A percentile compares a stretch with the other conserved stretches of the same genome.
These are phyloP conservation scores for Leishmania amazonensis DNA, from an alignment of 208 protist genomes.

Conservation along the genomic window DNA sequence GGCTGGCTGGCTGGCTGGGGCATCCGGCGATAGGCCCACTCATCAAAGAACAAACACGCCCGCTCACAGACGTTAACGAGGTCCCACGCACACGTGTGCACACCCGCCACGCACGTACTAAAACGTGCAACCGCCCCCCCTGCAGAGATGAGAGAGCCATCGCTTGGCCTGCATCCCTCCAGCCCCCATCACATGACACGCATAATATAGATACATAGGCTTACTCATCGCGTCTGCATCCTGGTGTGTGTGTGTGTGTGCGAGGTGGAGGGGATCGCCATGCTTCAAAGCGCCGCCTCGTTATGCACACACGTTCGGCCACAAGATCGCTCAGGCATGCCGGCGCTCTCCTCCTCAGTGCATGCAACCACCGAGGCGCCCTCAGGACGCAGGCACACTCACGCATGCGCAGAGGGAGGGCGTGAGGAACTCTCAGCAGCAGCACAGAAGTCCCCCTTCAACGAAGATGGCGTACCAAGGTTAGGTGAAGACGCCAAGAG, in stretches of 20 bases:
- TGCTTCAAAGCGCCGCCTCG: neutral
- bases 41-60: conserved; percentile 19
- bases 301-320: neutral
- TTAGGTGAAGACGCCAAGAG: neutral
- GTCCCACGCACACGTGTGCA: neutral
- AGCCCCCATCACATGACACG: neutral
- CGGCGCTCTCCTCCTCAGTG: neutral
- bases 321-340: neutral
- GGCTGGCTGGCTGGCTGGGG: neutral
- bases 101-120: neutral
- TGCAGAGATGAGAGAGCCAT: neutral
- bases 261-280: neutral
- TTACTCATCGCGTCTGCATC: neutral
- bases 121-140: neutral
- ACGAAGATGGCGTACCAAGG: neutral
- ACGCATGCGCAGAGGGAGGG: neutral
- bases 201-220: neutral
- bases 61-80: neutral
- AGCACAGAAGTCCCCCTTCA: neutral
- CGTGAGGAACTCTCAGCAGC: neutral
- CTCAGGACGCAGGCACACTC: neutral
- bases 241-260: neutral
- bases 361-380: neutral
- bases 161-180: neutral
- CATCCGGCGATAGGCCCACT: neutral